A percentile compares a stretch with the other conserved stretches of the same genome.
Conservation (phyloP, 768 basidiomycete genomes). For the Boletellus sp. region DNA sequence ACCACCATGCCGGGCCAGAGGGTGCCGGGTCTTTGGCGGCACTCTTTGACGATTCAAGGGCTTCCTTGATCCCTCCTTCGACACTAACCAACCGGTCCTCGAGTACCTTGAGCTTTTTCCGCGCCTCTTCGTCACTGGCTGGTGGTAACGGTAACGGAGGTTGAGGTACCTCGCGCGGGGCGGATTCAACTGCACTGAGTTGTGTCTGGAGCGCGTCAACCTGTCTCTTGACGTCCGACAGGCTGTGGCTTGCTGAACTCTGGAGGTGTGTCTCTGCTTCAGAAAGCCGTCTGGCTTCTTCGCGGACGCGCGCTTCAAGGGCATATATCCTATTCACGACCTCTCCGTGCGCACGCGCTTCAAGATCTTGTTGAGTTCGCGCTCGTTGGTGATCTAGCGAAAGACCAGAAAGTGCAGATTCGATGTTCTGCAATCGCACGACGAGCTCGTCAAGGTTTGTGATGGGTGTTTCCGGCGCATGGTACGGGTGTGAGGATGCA, state of each 20-base stretch:
- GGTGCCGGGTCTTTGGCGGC: conserved; percentile 36
- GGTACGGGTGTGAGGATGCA: conserved; percentile 37
- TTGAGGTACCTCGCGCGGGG: conserved; percentile 17
- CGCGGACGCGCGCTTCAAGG: conserved; percentile 51
- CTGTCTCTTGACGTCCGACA: conserved; percentile 53
- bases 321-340: conserved; percentile 50
- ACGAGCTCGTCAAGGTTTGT: conserved; percentile 65
- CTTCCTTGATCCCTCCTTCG: conserved; percentile 66
- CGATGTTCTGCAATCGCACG: conserved; percentile 58
- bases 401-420: conserved; percentile 58
- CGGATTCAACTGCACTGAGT: conserved; percentile 29
- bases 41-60: conserved; percentile 61
- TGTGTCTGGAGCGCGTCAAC: conserved; percentile 50
- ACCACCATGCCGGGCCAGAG: conserved; percentile 63
- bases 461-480: conserved; percentile 55
- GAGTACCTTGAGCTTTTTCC: conserved; percentile 48
- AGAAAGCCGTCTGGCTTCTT: conserved; percentile 42
- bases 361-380: conserved; percentile 50
- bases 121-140: conserved; percentile 54
- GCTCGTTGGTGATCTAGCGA: conserved; percentile 52
- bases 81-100: conserved; percentile 61
- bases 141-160: conserved; percentile 11
- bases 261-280: conserved; percentile 54
- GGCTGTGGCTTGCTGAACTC: conserved; percentile 40
- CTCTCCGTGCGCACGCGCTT: conserved; percentile 47